Evolutionary conservation across 441 rosid genomes (phyloP).

Genomic region (Syzygium malaccense): DNA sequence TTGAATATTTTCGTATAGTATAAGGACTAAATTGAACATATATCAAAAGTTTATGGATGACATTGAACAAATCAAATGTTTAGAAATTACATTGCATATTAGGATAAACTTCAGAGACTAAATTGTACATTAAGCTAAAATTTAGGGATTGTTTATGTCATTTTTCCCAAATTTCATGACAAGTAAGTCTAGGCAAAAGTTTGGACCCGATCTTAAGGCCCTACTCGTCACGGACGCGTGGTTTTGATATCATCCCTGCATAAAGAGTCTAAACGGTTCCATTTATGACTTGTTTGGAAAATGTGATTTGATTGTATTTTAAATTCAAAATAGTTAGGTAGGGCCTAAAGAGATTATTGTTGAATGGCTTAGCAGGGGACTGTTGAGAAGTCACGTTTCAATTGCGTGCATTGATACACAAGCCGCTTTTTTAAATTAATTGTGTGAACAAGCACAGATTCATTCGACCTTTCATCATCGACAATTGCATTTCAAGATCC

Average conservation of each 20-base stretch:
- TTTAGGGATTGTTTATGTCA: too few species aligned
- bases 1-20: too few species aligned
- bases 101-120: too few species aligned
- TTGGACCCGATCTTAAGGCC: not conserved
- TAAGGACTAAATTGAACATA: too few species aligned
- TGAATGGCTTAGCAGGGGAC: not conserved
- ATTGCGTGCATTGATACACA: not conserved
- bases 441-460: not conserved
- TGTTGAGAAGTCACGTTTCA: not conserved
- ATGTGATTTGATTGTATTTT: not conserved
- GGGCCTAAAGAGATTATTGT: not conserved
- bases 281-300: not conserved
- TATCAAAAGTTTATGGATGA: too few species aligned
- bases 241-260: not conserved
- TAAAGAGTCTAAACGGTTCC: not conserved
- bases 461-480: not conserved
- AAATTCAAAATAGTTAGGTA: not conserved
- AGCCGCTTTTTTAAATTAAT: not conserved
- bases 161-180: not conserved
- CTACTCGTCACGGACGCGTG: not conserved
- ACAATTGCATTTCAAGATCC: not conserved
- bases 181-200: not conserved
- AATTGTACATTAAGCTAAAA: too few species aligned
- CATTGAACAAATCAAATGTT: too few species aligned
- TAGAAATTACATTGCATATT: too few species aligned